Evolutionary conservation across 176 grass and related monocot genomes (phyloP).

Genomic region (Aegilops sharonensis): DNA sequence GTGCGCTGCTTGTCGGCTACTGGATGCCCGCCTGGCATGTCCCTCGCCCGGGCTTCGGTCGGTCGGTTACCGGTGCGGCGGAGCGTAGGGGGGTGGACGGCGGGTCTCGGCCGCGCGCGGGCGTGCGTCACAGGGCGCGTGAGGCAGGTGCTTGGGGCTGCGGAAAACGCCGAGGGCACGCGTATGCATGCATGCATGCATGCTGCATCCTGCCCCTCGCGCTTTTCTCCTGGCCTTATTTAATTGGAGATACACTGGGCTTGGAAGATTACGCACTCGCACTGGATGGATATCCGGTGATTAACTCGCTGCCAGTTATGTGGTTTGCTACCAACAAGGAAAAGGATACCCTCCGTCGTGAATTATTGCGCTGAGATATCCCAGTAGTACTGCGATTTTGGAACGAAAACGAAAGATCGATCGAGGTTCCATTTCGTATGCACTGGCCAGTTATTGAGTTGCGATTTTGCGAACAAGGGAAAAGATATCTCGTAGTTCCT

Average conservation of each 20-base stretch:
- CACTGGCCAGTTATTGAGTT: neutral
- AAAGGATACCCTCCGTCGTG: too few relatives aligned
- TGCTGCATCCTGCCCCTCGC: neutral
- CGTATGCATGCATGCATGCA: neutral
- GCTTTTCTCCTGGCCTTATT: neutral
- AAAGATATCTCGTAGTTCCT: too few relatives aligned
- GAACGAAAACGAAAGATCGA: too few relatives aligned
- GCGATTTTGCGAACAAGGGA: too few relatives aligned
- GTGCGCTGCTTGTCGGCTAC: constrained; percentile 30
- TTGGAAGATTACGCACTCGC: neutral
- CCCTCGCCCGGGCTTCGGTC: neutral
- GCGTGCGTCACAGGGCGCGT: too few relatives aligned
- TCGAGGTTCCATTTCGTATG: too few relatives aligned
- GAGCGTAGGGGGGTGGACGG: neutral
- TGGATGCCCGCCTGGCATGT: neutral
- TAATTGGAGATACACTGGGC: neutral
- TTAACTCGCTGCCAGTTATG: too few relatives aligned
- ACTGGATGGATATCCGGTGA: too few relatives aligned
- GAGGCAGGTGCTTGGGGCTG: neutral
- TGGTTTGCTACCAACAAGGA: too few relatives aligned
- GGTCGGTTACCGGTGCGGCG: constrained; percentile 21
- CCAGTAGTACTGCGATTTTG: too few relatives aligned
- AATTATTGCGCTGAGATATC: too few relatives aligned
- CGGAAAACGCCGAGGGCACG: neutral
- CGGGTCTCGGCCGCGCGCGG: neutral